phyloP scores from a whole-genome alignment of 805 yeast genomes.

The Candida insectorum region DNA sequence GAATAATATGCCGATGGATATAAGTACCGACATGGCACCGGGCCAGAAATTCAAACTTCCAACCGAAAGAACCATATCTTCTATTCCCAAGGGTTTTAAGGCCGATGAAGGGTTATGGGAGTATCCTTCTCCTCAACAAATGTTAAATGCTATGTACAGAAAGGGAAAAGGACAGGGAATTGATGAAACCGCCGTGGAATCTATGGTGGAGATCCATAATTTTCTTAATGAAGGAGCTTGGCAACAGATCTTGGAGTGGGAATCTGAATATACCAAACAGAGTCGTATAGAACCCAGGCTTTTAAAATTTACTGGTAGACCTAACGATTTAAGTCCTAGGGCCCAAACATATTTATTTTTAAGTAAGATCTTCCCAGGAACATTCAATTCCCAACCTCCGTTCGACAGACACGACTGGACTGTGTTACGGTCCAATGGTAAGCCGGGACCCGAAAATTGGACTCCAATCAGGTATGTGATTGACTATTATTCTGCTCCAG shows the following conservation, averaged over 20 bases:
- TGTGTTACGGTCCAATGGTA: conserved; percentile 64
- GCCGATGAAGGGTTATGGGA: conserved; percentile 84
- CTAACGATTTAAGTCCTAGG: conserved; percentile 81
- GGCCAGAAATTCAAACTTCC: conserved; percentile 80
- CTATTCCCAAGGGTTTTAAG: conserved; percentile 79
- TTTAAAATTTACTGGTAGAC: conserved; percentile 86
- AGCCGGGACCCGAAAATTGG: conserved; percentile 43
- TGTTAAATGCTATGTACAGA: conserved; percentile 95
- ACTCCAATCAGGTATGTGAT: conserved; percentile 83
- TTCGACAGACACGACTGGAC: conserved; percentile 99
- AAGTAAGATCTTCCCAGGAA: conserved; percentile 67
- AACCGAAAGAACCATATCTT: conserved; percentile 76
- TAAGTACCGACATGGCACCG: conserved; percentile 66
- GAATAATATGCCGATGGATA: conserved; percentile 80
- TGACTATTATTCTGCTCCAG: conserved; percentile 96
- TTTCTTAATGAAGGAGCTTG: conserved; percentile 97
- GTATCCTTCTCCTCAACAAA: conserved; percentile 98
- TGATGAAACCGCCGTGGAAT: conserved; percentile 92
- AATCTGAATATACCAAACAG: conserved; percentile 57
- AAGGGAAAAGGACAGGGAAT: conserved; percentile 87
- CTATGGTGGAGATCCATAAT: conserved; percentile 96
- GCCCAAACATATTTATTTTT: conserved; percentile 67
- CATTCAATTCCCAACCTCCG: conserved; percentile 77
- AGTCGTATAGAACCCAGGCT: conserved; percentile 69
- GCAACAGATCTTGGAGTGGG: conserved; percentile 94